phyloP scores from a whole-genome alignment of 768 basidiomycete genomes.

The Crepidotus variabilis region DNA sequence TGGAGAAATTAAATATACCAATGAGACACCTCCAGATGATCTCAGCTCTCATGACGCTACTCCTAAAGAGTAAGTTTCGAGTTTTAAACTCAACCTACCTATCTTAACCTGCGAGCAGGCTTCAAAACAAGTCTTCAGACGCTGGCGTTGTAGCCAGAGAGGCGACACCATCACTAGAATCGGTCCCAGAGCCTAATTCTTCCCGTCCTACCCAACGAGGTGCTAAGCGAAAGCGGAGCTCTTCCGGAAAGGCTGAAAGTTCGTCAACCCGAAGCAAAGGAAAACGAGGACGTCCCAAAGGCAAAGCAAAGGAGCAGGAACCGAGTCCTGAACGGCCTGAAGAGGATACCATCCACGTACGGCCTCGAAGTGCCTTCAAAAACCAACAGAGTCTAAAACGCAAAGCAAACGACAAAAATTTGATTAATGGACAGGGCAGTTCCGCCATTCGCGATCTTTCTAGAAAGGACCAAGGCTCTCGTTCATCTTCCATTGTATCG shows the following conservation, averaged over 20 bases:
- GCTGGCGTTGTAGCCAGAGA: too few species aligned
- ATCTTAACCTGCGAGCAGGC: background rate
- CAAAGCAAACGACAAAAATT: too few species aligned
- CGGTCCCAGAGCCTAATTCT: too few species aligned
- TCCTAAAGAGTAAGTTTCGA: background rate
- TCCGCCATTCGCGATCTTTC: background rate
- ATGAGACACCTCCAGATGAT: background rate
- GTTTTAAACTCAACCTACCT: background rate
- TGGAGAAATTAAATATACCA: conserved; percentile 4
- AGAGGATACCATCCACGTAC: conserved; percentile 19
- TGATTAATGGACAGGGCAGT: too few species aligned
- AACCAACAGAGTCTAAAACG: conserved; percentile 9
- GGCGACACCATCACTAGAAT: too few species aligned
- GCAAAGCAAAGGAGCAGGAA: conserved; percentile 6
- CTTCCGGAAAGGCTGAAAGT: conserved; percentile 2
- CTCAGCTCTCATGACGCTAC: background rate
- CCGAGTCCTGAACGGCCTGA: conserved; percentile 6
- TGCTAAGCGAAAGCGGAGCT: conserved; percentile 14
- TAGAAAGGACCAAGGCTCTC: conserved; percentile 26
- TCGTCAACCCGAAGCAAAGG: conserved; percentile 5
- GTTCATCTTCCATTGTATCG: conserved; percentile 50
- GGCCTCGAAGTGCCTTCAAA: conserved; percentile 25
- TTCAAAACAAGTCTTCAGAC: background rate
- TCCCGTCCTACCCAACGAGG: background rate
- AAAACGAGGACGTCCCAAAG: conserved; percentile 10